Conservation (phyloP, 768 basidiomycete species). For the Pleurotus tuoliensis region DNA sequence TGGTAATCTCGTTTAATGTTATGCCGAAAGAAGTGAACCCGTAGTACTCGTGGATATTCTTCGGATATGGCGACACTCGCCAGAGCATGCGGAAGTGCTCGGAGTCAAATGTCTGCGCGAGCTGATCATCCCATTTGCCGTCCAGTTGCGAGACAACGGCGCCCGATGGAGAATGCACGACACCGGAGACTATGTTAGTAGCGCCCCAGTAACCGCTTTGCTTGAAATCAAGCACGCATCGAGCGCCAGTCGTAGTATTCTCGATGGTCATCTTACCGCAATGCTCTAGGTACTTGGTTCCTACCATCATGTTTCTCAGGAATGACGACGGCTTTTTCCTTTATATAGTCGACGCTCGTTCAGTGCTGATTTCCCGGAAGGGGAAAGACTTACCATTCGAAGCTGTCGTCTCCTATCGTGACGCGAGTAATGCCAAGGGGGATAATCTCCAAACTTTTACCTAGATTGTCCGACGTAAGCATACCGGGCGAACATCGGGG, state of each 20-base stretch:
- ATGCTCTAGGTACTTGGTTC: constrained; percentile 88
- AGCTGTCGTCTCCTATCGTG: constrained; percentile 62
- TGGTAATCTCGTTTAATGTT: constrained; percentile 76
- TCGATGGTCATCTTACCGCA: constrained; percentile 74
- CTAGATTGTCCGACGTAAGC: constrained; percentile 32
- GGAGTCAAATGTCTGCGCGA: constrained; percentile 64
- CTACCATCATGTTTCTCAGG: constrained; percentile 86
- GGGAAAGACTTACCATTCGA: constrained; percentile 54
- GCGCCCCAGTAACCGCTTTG: constrained; percentile 81
- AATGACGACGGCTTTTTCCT: constrained; percentile 89
- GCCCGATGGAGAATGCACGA: constrained; percentile 50
- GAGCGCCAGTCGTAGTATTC: constrained; percentile 49
- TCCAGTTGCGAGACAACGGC: constrained; percentile 62
- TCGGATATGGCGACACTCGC: constrained; percentile 71
- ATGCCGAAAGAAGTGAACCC: constrained; percentile 81
- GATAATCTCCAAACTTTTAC: constrained; percentile 87
- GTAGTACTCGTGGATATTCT: constrained; percentile 67
- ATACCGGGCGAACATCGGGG: constrained; percentile 10
- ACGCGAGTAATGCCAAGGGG: constrained; percentile 71
- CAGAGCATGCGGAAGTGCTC: constrained; percentile 74
- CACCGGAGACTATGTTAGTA: constrained; percentile 68
- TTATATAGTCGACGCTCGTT: neutral
- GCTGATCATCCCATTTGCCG: constrained; percentile 86
- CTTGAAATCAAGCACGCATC: constrained; percentile 80
- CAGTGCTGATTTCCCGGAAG: no score